Evolutionary conservation across 768 basidiomycete species (phyloP), one percentile per base, ranked within the genome.

Genomic region (Lactifluus pinguis): DNA sequence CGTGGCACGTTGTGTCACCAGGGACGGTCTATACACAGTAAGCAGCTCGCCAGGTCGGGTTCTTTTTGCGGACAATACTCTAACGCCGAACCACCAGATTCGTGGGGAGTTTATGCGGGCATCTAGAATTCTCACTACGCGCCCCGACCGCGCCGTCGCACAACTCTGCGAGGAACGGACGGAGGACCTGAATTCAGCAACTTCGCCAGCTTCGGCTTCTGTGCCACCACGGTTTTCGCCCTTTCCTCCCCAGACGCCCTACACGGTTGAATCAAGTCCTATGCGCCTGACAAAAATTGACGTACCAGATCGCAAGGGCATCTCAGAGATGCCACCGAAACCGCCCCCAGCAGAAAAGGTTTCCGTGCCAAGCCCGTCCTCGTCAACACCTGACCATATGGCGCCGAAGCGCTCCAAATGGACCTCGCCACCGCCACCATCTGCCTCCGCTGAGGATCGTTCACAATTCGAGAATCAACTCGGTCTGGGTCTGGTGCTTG

Each of bases 71-170:
- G 39, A 6, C 45, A 47, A 4, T 29, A 17, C 21, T 17, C 49
- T 63, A n/a, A 60, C 25, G 53, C 65, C 65, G 41, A 36, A 39
- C 53, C 59, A 48, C 34, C 66, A 98, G 95, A 94, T 99, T 69
- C 94, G 95, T 14, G 95, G 95, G 9, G 95, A 98, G 75, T 95
- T 99, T 72, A 95, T 95, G 92, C 87, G 95, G 39, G 95, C 95
- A 5, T 85, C 87, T 25, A 81, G 93, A 57, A 90, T 98, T 59
- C 77, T 99, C 38, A 79, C 85, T 11, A 76, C 79, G 64, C 86
- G 87, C 34, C 92, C 90, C 1, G 88, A 89, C 57, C 85, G 90
- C 52, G 89, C 91, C 5, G 78, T 98, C 17, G 85, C 93, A 1
- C 88, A 94, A 66, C 83, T 99, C 13, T 97, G 95, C 68, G 91